phyloP scores from a whole-genome alignment of 2,329 filamentous ascomycete species.

The Cercospora sp. region DNA sequence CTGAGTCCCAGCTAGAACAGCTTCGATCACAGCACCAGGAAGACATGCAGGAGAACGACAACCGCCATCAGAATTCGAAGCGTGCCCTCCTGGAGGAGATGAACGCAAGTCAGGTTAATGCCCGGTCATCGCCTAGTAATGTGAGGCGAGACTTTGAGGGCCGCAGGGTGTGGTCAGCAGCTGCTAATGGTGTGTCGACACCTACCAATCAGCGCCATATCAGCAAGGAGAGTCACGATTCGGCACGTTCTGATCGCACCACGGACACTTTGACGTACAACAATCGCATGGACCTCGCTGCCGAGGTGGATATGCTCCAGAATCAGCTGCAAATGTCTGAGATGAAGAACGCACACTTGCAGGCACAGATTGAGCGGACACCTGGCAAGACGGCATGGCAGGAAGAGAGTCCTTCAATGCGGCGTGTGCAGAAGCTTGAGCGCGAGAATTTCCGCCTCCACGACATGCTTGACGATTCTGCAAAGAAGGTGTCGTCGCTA shows the following conservation, averaged over 20 bases:
- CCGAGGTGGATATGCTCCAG: slow-evolving; percentile 87
- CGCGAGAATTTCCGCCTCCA: slow-evolving; percentile 88
- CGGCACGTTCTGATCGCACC: slow-evolving; percentile 79
- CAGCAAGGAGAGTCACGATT: slow-evolving; percentile 69
- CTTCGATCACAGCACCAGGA: slow-evolving; percentile 73
- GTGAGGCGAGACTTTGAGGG: slow-evolving; percentile 60
- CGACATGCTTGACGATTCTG: slow-evolving; percentile 90
- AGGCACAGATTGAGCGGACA: slow-evolving; percentile 76
- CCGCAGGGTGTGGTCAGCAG: slow-evolving; percentile 69
- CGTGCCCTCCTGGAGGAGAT: slow-evolving; percentile 84
- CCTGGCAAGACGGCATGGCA: slow-evolving; percentile 60
- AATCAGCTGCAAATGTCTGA: slow-evolving; percentile 91
- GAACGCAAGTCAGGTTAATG: slow-evolving; percentile 74
- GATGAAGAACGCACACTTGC: slow-evolving; percentile 92
- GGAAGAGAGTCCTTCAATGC: slow-evolving; percentile 75
- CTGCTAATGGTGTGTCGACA: slow-evolving; percentile 60
- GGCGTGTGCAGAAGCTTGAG: slow-evolving; percentile 86
- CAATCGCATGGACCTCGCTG: slow-evolving; percentile 84
- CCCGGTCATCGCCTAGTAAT: slow-evolving; percentile 71
- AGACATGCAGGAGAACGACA: slow-evolving; percentile 65
- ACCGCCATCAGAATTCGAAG: slow-evolving; percentile 62
- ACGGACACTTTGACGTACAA: slow-evolving; percentile 81
- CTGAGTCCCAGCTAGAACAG: slow-evolving; percentile 79
- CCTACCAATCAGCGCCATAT: slow-evolving; percentile 69
- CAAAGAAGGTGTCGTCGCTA: slow-evolving; percentile 84